Evolutionary conservation across 352 stramenopile species (phyloP).

Genomic region (Phytopythium chamaehyphon): DNA sequence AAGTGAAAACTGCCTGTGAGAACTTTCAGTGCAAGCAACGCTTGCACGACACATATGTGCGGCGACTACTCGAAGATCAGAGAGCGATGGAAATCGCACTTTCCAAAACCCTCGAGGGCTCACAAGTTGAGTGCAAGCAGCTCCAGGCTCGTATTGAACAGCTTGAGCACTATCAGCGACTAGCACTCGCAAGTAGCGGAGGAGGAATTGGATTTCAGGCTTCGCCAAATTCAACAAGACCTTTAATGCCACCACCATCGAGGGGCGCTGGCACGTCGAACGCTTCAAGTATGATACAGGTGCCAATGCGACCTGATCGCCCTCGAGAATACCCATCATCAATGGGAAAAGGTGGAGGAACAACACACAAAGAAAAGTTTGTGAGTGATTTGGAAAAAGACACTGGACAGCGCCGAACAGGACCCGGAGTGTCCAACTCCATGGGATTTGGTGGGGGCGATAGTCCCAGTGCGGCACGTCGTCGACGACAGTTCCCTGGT

Average conservation of each 20-base stretch:
- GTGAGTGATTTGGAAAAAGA: constrained; percentile 69
- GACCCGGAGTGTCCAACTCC: constrained; percentile 5
- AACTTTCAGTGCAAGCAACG: constrained; percentile 28
- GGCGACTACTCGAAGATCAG: constrained; percentile 42
- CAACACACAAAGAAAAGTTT: constrained; percentile 65
- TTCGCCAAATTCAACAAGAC: background rate
- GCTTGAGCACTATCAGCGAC: constrained; percentile 24
- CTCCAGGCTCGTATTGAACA: constrained; percentile 35
- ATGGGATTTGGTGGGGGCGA: constrained; percentile 17
- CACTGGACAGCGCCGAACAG: constrained; percentile 53
- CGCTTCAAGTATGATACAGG: constrained; percentile 15
- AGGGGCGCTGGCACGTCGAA: constrained; percentile 5
- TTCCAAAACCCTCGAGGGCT: constrained; percentile 19
- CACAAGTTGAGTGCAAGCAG: constrained; percentile 33
- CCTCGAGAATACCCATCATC: constrained; percentile 24
- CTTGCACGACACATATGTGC: constrained; percentile 42
- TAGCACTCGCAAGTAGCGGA: background rate
- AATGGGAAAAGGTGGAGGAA: constrained; percentile 19
- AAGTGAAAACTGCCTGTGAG: constrained; percentile 23
- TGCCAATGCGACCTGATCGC: constrained; percentile 53
- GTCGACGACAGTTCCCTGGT: constrained; percentile 32
- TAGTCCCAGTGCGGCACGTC: constrained; percentile 13
- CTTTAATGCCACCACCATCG: background rate
- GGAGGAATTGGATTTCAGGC: background rate
- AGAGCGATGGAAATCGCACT: constrained; percentile 51